phyloP scores from a whole-genome alignment of 2,329 filamentous ascomycete genomes.

The Aspergillus tubingensis region DNA sequence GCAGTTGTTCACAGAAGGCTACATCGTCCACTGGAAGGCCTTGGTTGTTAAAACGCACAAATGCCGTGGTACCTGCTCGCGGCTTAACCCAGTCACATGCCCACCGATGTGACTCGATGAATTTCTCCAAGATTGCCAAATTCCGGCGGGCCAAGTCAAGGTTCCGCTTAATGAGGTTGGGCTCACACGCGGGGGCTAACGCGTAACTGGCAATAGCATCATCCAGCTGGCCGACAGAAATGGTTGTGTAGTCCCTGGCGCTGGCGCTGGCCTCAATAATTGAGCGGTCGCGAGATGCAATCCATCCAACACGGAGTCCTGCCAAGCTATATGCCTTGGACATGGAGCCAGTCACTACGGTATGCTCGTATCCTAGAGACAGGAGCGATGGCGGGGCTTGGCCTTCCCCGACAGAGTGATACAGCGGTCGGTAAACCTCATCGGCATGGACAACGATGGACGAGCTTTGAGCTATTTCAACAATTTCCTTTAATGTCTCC shows the following conservation, averaged over 20 bases:
- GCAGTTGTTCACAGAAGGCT: slow-evolving; percentile 66
- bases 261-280: slow-evolving; percentile 66
- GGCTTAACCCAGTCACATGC: slow-evolving; percentile 72
- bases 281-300: slow-evolving; percentile 64
- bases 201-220: slow-evolving; percentile 77
- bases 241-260: slow-evolving; percentile 80
- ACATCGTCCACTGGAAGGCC: slow-evolving; percentile 67
- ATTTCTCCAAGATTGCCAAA: slow-evolving; percentile 65
- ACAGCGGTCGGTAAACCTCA: slow-evolving; percentile 82
- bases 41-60: slow-evolving; percentile 64
- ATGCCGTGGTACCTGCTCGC: slow-evolving; percentile 78
- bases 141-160: slow-evolving; percentile 69
- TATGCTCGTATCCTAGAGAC: slow-evolving; percentile 69
- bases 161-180: slow-evolving; percentile 64
- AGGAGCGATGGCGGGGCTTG: slow-evolving; percentile 67
- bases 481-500: slow-evolving; percentile 59
- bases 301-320: slow-evolving; percentile 80
- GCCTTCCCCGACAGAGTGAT: slow-evolving; percentile 62
- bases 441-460: slow-evolving; percentile 70
- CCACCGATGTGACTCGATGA: slow-evolving; percentile 49
- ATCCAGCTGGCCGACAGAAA: slow-evolving; percentile 80
- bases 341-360: slow-evolving; percentile 75
- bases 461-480: slow-evolving; percentile 62
- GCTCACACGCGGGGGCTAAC: slow-evolving; percentile 65
- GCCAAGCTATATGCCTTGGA: slow-evolving; percentile 84